Evolutionary conservation across 2,329 filamentous ascomycete genomes (phyloP).

Genomic region (Venturia nashicola): DNA sequence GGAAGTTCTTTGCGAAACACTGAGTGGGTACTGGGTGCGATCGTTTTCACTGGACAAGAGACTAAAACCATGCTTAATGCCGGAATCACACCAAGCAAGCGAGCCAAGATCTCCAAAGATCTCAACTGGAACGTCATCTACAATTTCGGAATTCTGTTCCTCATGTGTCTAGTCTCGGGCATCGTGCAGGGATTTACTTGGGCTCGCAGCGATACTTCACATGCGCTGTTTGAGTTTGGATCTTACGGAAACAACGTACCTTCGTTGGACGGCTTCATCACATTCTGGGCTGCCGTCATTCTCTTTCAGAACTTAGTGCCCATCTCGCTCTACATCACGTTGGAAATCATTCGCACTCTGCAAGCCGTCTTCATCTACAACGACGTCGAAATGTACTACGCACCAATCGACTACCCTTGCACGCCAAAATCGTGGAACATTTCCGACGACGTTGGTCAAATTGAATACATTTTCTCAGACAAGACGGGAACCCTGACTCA

Average conservation of each 20-base stretch:
- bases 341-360: conserved; percentile 86
- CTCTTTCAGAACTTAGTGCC: conserved; percentile 98
- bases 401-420: conserved; percentile 83
- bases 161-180: conserved; percentile 79
- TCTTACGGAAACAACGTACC: conserved; percentile 62
- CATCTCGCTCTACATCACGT: conserved; percentile 92
- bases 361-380: conserved; percentile 98
- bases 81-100: conserved; percentile 88
- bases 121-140: conserved; percentile 96
- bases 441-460: conserved; percentile 92
- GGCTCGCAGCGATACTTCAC: conserved; percentile 60
- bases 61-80: conserved; percentile 99
- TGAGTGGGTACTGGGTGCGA: conserved; percentile 86
- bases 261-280: conserved; percentile 78
- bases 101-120: conserved; percentile 78
- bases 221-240: conserved; percentile 73
- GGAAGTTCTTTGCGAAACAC: conserved; percentile 92
- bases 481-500: conserved; percentile 85
- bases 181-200: conserved; percentile 78
- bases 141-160: conserved; percentile 82
- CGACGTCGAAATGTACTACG: conserved; percentile 95
- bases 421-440: conserved; percentile 99
- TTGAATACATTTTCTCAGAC: conserved; percentile 97
- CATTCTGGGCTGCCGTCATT: conserved; percentile 90
- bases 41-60: conserved; percentile 88